These are phyloP conservation scores for Talaromyces pinophilus DNA, from an alignment of 2,329 filamentous ascomycete species.

Conservation along the genomic window DNA sequence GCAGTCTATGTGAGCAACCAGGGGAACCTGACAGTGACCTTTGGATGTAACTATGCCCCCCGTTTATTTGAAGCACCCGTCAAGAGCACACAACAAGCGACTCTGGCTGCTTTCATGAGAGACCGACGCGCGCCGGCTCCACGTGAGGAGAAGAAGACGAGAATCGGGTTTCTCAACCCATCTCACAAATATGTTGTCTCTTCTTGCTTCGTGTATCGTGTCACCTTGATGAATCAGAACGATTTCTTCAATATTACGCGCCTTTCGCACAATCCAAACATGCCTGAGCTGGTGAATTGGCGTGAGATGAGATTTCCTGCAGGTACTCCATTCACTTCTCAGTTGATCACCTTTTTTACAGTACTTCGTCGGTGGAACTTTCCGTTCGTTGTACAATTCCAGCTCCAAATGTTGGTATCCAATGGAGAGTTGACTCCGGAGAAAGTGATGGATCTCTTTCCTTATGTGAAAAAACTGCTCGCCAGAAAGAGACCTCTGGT, in stretches of 20 bases:
- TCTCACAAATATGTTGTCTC: constrained; percentile 27
- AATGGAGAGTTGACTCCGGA: constrained; percentile 64
- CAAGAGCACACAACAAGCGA: not conserved
- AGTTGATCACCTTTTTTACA: constrained; percentile 25
- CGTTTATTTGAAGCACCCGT: constrained; percentile 24
- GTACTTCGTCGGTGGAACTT: constrained; percentile 31
- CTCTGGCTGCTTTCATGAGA: not conserved
- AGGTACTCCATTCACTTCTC: constrained; percentile 19
- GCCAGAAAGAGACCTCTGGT: constrained; percentile 38
- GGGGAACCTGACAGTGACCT: constrained; percentile 39
- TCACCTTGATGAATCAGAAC: constrained; percentile 32
- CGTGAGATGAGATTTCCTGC: constrained; percentile 23
- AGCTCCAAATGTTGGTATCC: constrained; percentile 63
- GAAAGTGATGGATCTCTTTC: constrained; percentile 52
- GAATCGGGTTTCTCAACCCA: constrained; percentile 26
- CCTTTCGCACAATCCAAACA: constrained; percentile 28
- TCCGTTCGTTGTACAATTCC: constrained; percentile 60
- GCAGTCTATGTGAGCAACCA: constrained; percentile 27
- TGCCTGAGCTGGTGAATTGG: constrained; percentile 29
- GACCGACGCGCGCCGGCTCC: constrained; percentile 18
- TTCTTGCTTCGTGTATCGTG: constrained; percentile 50
- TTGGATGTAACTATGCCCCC: constrained; percentile 42
- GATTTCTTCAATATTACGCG: constrained; percentile 32
- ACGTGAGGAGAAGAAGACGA: constrained; percentile 20
- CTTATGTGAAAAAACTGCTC: constrained; percentile 43